Evolutionary conservation across 495 filamentous ascomycete genomes (phyloP).

Genomic region (Eremomyces bilateralis): DNA sequence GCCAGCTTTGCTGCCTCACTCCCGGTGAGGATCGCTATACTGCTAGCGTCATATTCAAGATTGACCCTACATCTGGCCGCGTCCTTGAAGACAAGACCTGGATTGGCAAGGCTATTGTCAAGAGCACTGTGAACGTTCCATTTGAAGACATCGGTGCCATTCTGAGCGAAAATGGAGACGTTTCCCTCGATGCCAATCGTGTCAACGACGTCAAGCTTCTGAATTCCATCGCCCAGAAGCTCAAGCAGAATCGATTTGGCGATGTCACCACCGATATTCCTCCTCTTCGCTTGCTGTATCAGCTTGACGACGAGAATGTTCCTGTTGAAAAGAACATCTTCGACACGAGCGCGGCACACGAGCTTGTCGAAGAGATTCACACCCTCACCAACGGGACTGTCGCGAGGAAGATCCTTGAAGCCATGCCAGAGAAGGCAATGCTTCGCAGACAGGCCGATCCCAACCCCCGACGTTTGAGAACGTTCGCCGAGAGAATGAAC

Average conservation of each 20-base stretch:
- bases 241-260: conserved; percentile 67
- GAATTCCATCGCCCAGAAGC: conserved; percentile 58
- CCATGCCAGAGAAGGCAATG: conserved; percentile 77
- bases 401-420: conserved; percentile 58
- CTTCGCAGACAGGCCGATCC: conserved; percentile 71
- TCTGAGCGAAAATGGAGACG: conserved; percentile 35
- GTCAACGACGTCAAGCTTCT: conserved; percentile 55
- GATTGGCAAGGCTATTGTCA: conserved; percentile 86
- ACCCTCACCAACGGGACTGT: conserved; percentile 80
- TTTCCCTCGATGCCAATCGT: conserved; percentile 34
- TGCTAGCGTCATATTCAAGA: conserved; percentile 76
- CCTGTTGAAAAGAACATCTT: conserved; percentile 93
- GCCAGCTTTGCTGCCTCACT: conserved; percentile 68
- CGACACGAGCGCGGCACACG: conserved; percentile 68
- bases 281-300: conserved; percentile 68
- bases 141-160: conserved; percentile 71
- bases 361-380: conserved; percentile 83
- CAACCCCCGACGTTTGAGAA: conserved; percentile 69
- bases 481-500: conserved; percentile 82
- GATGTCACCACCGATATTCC: conserved; percentile 57
- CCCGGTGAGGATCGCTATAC: conserved; percentile 77
- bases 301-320: conserved; percentile 96
- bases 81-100: conserved; percentile 67
- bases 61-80: conserved; percentile 53
- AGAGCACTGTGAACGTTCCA: conserved; percentile 64